These are phyloP conservation scores for Platanthera zijinensis DNA, from an alignment of 106 monocot species.

Conservation along the genomic window DNA sequence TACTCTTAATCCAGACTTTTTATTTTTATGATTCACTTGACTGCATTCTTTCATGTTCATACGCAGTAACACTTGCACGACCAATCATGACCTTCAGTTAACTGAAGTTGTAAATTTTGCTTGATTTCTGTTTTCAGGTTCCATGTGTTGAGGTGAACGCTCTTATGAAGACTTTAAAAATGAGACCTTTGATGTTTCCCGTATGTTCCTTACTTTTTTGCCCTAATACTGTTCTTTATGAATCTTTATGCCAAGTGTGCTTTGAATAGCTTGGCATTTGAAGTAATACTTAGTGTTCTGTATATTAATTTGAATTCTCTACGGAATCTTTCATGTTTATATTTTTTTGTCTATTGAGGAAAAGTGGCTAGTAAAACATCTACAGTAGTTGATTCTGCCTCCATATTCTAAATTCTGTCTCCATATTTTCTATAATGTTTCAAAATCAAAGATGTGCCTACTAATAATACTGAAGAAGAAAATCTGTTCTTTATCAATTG, in stretches of 20 bases:
- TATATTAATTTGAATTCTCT: neutral
- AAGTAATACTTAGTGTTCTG: neutral
- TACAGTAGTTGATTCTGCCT: neutral
- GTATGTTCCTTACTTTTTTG: slow-evolving; percentile 31
- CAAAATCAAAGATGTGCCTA: neutral
- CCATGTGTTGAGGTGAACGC: slow-evolving; percentile 93
- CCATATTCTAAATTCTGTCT: too few relatives aligned
- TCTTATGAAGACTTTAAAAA: slow-evolving; percentile 88
- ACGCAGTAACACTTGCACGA: neutral
- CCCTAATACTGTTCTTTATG: neutral
- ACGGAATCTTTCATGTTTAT: neutral
- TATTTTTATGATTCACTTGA: neutral
- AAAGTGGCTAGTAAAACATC: neutral
- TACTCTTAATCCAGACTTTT: neutral
- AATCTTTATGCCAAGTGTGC: neutral
- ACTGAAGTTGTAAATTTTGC: neutral
- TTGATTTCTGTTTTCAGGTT: slow-evolving; percentile 46
- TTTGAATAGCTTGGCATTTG: neutral
- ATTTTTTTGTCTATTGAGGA: neutral
- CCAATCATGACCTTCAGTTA: neutral
- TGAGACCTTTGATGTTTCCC: slow-evolving; percentile 88
- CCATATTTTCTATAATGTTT: neutral
- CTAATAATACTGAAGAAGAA: neutral
- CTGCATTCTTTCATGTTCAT: neutral
- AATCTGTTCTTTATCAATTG: neutral